Evolutionary conservation across 805 yeast species (phyloP).

Genomic region (Pichia heedii): DNA sequence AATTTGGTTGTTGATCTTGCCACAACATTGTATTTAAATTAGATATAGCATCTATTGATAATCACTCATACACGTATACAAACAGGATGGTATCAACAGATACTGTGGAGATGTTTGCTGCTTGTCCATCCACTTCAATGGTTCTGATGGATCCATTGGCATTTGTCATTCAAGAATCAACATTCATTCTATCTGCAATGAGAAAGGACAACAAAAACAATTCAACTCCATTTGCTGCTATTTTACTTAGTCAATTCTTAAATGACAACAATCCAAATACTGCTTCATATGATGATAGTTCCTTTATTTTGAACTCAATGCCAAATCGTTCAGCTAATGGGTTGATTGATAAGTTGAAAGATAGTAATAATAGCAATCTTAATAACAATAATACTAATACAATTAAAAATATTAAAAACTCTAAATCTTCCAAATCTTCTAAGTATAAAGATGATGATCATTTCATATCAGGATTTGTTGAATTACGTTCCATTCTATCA

Average conservation of each 20-base stretch:
- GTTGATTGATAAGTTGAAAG: not conserved
- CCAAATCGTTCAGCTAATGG: not conserved
- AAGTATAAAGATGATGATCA: slow-evolving; percentile 38
- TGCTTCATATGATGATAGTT: slow-evolving; percentile 21
- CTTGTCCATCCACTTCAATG: not conserved
- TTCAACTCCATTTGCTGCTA: slow-evolving; percentile 71
- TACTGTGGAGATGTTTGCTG: not conserved
- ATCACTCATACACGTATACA: no score
- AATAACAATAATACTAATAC: slow-evolving; percentile 6
- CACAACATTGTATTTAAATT: no score
- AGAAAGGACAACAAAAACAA: slow-evolving; percentile 66
- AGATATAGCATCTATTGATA: no score
- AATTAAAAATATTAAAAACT: not conserved
- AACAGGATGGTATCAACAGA: not conserved
- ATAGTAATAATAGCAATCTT: not conserved
- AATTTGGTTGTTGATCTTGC: no score
- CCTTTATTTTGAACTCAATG: slow-evolving; percentile 14
- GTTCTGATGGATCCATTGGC: slow-evolving; percentile 59
- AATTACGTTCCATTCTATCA: slow-evolving; percentile 61
- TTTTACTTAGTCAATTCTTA: slow-evolving; percentile 50
- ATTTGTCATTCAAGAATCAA: slow-evolving; percentile 81
- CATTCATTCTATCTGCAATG: slow-evolving; percentile 80
- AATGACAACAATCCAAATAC: slow-evolving; percentile 13
- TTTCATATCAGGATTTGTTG: slow-evolving; percentile 69
- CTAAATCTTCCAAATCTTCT: not conserved